A percentile compares a stretch with the other conserved stretches of the same genome.
phyloP scores from a whole-genome alignment of 345 rosid species.

The Rhodamnia argentea region DNA sequence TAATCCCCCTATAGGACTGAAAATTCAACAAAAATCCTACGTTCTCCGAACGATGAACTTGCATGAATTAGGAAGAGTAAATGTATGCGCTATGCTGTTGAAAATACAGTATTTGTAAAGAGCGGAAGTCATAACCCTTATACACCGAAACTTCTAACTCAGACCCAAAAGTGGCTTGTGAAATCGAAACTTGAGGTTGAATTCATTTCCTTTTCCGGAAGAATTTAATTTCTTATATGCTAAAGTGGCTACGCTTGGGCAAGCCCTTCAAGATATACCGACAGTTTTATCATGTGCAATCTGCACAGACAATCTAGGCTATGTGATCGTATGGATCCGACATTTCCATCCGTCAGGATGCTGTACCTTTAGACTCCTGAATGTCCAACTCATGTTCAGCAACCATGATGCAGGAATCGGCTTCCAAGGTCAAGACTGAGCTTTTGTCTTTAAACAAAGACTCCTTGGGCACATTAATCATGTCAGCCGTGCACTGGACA shows the following conservation, averaged over 20 bases:
- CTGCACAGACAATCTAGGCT: not conserved
- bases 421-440: slow-evolving; percentile 54
- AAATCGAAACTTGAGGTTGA: not conserved
- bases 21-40: too few relatives aligned
- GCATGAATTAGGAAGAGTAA: not conserved
- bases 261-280: not conserved
- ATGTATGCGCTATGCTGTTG: not conserved
- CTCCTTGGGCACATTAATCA: slow-evolving; percentile 45
- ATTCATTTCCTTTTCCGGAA: not conserved
- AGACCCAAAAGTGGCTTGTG: not conserved
- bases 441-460: slow-evolving; percentile 25
- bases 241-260: not conserved
- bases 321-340: not conserved
- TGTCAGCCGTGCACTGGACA: slow-evolving; percentile 74
- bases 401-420: slow-evolving; percentile 82
- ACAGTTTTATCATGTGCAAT: not conserved
- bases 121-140: not conserved
- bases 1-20: too few relatives aligned
- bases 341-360: slow-evolving; percentile 33
- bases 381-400: slow-evolving; percentile 78
- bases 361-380: slow-evolving; percentile 49
- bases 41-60: not conserved
- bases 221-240: not conserved
- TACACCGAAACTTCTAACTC: not conserved
- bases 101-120: not conserved